Evolutionary conservation across 78 protist species (phyloP), one percentile per base, ranked within the genome.

Genomic region (Creolimax fragrantissima): DNA sequence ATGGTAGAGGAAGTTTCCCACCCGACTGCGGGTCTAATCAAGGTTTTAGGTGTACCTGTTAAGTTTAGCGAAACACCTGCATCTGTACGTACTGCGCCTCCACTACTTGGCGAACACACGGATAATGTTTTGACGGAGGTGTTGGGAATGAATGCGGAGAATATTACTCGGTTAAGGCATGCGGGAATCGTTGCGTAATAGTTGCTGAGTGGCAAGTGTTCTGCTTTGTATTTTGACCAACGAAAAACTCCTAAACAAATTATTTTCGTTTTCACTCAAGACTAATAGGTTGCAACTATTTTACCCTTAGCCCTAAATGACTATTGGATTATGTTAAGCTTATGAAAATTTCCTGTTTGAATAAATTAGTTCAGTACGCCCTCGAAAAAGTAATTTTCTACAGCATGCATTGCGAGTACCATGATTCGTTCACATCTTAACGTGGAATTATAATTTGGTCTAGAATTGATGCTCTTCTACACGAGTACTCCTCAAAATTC

Each of bases 101-200:
- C 90, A 11, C 90, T 86, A 5, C 24, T 86, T 35, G 90, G 90
- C 32, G 58, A 86, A 42, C 90, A 86, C 44, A 86, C 90, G 4
- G 17, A 4, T 2, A 45, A 86, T 32, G 44, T 86, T 5, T 45
- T 86, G 44, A 41, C n/a, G 41, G 11, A 5, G 4, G 17, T 42
- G 6, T 32, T 86, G 44, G 44, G 41, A 6, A 37, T n/a, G 45
- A 41, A 11, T 83, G 1, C 7, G 41, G 37, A 17, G 37, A 41
- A 83, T 24, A 83, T 83, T 11, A 24, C 2, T 83, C 41, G 6
- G 35, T 83, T 83, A 41, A 83, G 35, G 86, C 44, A 83, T 41
- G 7, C 44, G 7, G 86, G 42, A 39, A 41, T 83, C 6, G 86
- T 58, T 24, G 74, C 74, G 74, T 58, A 24, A 58, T 58, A 58